Conservation (phyloP, 257 asterid species). For the Orobanche coerulescens region DNA sequence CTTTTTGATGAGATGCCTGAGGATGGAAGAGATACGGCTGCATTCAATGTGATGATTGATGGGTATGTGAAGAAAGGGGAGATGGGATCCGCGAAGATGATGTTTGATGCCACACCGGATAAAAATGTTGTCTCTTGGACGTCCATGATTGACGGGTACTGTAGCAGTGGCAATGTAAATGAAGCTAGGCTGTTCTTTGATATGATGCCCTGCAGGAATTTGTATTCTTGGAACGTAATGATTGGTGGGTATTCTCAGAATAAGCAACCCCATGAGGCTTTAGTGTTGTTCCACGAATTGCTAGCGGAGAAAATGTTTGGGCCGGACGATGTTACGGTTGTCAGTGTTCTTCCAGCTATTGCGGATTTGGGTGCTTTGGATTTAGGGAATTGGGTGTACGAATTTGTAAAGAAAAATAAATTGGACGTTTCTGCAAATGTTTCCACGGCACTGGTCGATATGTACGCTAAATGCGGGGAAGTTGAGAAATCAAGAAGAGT, state of each 20-base stretch:
- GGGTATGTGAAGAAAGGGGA: conserved; percentile 63
- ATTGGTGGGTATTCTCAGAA: conserved; percentile 77
- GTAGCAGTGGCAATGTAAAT: conserved; percentile 43
- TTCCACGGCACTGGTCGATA: conserved; percentile 75
- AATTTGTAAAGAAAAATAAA: conserved; percentile 49
- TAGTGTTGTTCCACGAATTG: conserved; percentile 56
- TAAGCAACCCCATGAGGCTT: conserved; percentile 59
- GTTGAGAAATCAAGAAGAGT: conserved; percentile 52
- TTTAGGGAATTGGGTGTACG: conserved; percentile 71
- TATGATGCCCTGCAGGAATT: conserved; percentile 57
- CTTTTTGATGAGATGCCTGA: conserved; percentile 47
- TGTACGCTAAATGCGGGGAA: conserved; percentile 90
- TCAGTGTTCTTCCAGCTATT: conserved; percentile 80
- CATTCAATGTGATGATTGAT: conserved; percentile 78
- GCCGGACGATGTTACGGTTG: conserved; percentile 71
- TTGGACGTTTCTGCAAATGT: conserved; percentile 62
- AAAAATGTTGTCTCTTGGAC: conserved; percentile 91
- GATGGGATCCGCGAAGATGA: conserved; percentile 47
- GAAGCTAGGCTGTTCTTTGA: conserved; percentile 66
- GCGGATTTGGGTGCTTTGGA: conserved; percentile 80
- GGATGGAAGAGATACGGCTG: conserved; percentile 58
- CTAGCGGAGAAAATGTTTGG: conserved; percentile 34
- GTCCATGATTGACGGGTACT: conserved; percentile 76
- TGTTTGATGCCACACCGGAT: conserved; percentile 58
- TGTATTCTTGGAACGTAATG: conserved; percentile 89